Percentiles rank a stretch among this genome's conserved stretches.
Evolutionary conservation across 257 asterid genomes (phyloP).

Genomic region (Dorcoceras hygrometricum): DNA sequence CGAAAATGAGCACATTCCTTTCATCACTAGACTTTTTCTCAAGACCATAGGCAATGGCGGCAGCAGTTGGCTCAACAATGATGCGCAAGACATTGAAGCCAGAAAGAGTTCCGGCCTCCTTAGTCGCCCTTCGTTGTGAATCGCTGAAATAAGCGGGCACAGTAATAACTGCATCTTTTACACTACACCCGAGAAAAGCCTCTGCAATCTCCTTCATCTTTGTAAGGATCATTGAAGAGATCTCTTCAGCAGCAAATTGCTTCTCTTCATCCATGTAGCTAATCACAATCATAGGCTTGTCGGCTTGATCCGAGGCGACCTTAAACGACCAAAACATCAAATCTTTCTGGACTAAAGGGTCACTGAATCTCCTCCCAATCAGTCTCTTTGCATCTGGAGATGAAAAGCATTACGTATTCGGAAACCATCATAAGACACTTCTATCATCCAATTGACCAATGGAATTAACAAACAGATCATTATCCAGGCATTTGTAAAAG

Average conservation of each 20-base stretch:
- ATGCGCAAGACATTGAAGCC: constrained; percentile 29
- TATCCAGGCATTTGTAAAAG: too few species aligned
- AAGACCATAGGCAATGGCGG: constrained; percentile 31
- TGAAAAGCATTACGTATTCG: too few species aligned
- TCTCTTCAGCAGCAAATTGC: constrained; percentile 32
- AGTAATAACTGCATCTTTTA: too few species aligned
- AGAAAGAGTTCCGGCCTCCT: constrained; percentile 27
- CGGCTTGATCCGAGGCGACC: too few species aligned
- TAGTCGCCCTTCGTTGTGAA: constrained; percentile 29
- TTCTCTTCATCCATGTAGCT: constrained; percentile 28
- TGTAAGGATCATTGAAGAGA: constrained; percentile 28
- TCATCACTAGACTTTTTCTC: constrained; percentile 19
- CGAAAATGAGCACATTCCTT: neutral
- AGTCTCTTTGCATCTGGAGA: too few species aligned
- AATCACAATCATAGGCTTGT: constrained; percentile 29
- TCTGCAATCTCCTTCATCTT: constrained; percentile 34
- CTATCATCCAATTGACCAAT: too few species aligned
- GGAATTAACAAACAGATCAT: too few species aligned
- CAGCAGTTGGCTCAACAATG: constrained; percentile 31
- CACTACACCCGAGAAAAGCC: constrained; percentile 25
- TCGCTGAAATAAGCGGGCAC: constrained; percentile 32
- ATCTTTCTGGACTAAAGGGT: too few species aligned
- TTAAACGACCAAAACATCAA: too few species aligned
- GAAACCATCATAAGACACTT: too few species aligned
- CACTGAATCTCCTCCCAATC: too few species aligned